Conservation (phyloP, 768 basidiomycete genomes). For the Infundibulicybe gibba region DNA sequence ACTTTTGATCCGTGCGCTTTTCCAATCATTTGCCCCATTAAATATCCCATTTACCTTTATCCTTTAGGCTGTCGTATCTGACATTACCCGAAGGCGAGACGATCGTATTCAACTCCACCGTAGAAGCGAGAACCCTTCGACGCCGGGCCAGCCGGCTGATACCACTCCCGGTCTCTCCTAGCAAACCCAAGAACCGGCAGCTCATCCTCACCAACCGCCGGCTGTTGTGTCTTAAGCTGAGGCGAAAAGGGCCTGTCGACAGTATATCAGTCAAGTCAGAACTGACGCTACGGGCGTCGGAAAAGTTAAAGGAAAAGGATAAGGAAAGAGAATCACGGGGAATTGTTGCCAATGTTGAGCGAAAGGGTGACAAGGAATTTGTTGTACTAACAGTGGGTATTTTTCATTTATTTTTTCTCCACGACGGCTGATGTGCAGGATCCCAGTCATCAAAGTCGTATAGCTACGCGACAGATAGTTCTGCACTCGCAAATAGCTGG, state of each 20-base stretch:
- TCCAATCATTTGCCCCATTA: not conserved
- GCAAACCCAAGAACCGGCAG: slow-evolving; percentile 49
- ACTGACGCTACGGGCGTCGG: slow-evolving; percentile 34
- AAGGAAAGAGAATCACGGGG: slow-evolving; percentile 43
- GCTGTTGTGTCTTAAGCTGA: slow-evolving; percentile 53
- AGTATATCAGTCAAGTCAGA: slow-evolving; percentile 46
- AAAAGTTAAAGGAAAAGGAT: slow-evolving; percentile 34
- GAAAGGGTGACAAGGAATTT: slow-evolving; percentile 56
- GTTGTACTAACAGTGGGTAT: slow-evolving; percentile 54
- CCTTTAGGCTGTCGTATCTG: slow-evolving; percentile 30
- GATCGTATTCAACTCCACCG: slow-evolving; percentile 46
- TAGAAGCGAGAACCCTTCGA: slow-evolving; percentile 50
- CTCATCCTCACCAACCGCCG: slow-evolving; percentile 55
- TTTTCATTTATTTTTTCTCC: not conserved
- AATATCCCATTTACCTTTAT: not conserved
- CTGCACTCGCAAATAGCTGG: slow-evolving; percentile 30
- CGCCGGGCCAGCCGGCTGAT: slow-evolving; percentile 57
- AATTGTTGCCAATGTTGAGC: slow-evolving; percentile 42
- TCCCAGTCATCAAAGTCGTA: slow-evolving; percentile 43
- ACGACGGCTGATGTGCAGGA: not conserved
- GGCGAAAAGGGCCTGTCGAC: slow-evolving; percentile 24
- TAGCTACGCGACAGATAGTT: slow-evolving; percentile 36
- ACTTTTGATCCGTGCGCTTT: slow-evolving; percentile 41
- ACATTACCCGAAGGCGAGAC: slow-evolving; percentile 36
- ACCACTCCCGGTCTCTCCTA: slow-evolving; percentile 42